Percentiles rank a stretch among this genome's conserved stretches.
phyloP scores from a whole-genome alignment of 2,329 filamentous ascomycete species.

The Rhinocladiella similis region DNA sequence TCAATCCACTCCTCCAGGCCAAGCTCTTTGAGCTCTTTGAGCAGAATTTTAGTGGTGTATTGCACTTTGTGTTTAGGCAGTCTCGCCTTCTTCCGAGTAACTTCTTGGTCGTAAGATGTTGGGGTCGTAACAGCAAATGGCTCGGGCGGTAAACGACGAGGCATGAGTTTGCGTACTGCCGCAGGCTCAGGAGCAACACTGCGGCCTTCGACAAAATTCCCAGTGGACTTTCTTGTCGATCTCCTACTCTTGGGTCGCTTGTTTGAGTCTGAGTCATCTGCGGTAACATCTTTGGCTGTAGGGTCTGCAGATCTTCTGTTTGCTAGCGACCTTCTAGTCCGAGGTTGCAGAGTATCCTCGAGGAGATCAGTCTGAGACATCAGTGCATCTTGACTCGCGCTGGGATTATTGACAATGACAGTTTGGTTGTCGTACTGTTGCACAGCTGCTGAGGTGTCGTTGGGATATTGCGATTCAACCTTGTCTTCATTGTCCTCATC shows the following conservation, averaged over 20 bases:
- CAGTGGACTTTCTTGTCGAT: background rate
- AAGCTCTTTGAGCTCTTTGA: conserved; percentile 18
- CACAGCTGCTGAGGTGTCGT: no score
- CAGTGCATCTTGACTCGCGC: no score
- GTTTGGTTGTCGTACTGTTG: no score
- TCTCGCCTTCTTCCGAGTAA: conserved; percentile 2
- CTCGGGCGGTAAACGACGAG: background rate
- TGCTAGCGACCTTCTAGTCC: no score
- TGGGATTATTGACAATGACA: no score
- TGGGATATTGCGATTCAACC: background rate
- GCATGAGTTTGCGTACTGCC: background rate
- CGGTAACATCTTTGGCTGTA: background rate
- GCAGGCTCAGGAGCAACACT: conserved; percentile 16
- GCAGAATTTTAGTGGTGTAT: conserved; percentile 12
- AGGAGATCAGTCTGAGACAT: no score
- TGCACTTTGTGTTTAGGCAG: conserved; percentile 6
- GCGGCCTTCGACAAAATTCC: background rate
- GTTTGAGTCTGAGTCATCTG: background rate
- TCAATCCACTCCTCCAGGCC: conserved; percentile 23
- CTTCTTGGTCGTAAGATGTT: conserved; percentile 2
- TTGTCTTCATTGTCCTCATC: conserved; percentile 9
- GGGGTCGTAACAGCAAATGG: conserved; percentile 4
- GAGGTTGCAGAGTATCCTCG: background rate
- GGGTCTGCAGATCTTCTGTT: background rate
- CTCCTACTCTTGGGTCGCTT: background rate